Evolutionary conservation across 164 flowering plant species (phyloP).

Genomic region (Chloranthus sessilifolius): DNA sequence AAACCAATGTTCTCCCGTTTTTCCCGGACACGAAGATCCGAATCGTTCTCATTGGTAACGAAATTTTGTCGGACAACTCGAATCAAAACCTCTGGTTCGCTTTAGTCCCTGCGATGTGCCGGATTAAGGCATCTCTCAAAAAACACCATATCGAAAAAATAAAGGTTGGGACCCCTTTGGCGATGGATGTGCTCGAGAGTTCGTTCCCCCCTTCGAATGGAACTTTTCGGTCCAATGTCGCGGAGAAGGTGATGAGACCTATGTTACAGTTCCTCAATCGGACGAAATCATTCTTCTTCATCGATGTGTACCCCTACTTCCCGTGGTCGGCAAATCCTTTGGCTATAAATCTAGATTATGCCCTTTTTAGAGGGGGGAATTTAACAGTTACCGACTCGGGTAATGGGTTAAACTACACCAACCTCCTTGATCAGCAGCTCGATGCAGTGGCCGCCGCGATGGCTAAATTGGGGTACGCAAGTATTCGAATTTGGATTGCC

Average conservation of each 20-base stretch:
- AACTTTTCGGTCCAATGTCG: conserved; percentile 59
- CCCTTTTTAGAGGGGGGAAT: conserved; percentile 35
- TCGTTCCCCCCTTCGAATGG: conserved; percentile 86
- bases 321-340: conserved; percentile 54
- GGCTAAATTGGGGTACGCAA: conserved; percentile 46
- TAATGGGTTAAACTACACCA: conserved; percentile 45
- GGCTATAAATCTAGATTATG: conserved; percentile 57
- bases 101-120: conserved; percentile 73
- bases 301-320: conserved; percentile 80
- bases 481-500: conserved; percentile 47
- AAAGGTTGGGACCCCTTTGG: conserved; percentile 74
- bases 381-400: conserved; percentile 54
- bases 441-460: conserved; percentile 73
- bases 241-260: conserved; percentile 50
- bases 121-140: conserved; percentile 41
- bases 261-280: conserved; percentile 64
- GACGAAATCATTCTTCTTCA: conserved; percentile 77
- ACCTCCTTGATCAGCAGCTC: conserved; percentile 79
- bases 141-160: conserved; percentile 33
- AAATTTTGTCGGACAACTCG: conserved; percentile 40
- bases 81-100: conserved; percentile 33
- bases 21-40: conserved; percentile 60
- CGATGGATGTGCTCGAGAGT: conserved; percentile 68
- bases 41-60: conserved; percentile 80
- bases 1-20: conserved; percentile 50